Conservation (phyloP, 441 rosid species). For the Syzygium malaccense region DNA sequence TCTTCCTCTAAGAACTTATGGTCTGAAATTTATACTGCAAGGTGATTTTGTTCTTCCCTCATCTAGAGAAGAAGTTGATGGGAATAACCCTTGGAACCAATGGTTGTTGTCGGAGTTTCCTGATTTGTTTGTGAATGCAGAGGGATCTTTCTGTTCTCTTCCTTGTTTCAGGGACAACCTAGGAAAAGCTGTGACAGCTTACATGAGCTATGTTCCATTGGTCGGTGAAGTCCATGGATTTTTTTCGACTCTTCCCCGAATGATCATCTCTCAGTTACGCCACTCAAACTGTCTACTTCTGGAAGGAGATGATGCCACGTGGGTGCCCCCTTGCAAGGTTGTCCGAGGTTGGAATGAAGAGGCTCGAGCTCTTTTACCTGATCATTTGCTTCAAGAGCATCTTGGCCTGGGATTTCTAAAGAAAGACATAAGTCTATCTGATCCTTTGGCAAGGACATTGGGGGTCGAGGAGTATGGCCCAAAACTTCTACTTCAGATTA, state of each 20-base stretch:
- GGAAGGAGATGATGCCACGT: slow-evolving; percentile 61
- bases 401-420: slow-evolving; percentile 85
- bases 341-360: slow-evolving; percentile 85
- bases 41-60: slow-evolving; percentile 97
- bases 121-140: slow-evolving; percentile 64
- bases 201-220: slow-evolving; percentile 89
- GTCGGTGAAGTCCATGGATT: slow-evolving; percentile 95
- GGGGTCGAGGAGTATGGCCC: slow-evolving; percentile 82
- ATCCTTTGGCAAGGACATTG: slow-evolving; percentile 71
- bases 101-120: slow-evolving; percentile 86
- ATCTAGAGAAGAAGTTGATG: slow-evolving; percentile 97
- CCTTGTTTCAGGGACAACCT: slow-evolving; percentile 72
- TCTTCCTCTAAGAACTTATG: slow-evolving; percentile 96
- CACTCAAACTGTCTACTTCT: slow-evolving; percentile 69
- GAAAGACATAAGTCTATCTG: slow-evolving; percentile 68
- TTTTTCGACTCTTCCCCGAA: slow-evolving; percentile 72
- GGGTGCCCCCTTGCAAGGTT: slow-evolving; percentile 93
- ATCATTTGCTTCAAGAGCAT: slow-evolving; percentile 60
- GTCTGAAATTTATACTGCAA: slow-evolving; percentile 90
- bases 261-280: slow-evolving; percentile 56
- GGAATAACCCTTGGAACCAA: slow-evolving; percentile 94
- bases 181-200: slow-evolving; percentile 80
- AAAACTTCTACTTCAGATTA: slow-evolving; percentile 55
- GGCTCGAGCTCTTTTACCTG: slow-evolving; percentile 50
- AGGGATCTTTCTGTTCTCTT: slow-evolving; percentile 64